Evolutionary conservation across 345 rosid species (phyloP).

Genomic region (Cardamine chenopodiifolia): DNA sequence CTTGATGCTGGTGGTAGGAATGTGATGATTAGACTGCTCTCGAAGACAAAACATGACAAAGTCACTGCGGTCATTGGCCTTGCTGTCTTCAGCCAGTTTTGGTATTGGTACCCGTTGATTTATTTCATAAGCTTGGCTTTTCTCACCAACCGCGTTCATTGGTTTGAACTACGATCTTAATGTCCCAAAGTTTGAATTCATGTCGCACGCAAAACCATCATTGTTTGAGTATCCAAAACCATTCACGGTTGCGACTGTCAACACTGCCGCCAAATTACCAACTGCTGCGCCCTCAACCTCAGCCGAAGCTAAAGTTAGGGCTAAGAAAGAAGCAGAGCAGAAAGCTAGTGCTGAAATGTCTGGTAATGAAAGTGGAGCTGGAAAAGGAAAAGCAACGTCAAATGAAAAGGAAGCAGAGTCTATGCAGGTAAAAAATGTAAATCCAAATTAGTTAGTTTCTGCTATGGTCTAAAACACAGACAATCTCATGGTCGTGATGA

Average conservation of each 20-base stretch:
- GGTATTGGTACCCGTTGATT: slow-evolving; percentile 97
- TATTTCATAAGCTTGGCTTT: slow-evolving; percentile 79
- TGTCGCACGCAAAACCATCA: slow-evolving; percentile 87
- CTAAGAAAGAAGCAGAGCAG: slow-evolving; percentile 92
- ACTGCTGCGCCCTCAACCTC: slow-evolving; percentile 89
- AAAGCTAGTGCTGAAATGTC: slow-evolving; percentile 58
- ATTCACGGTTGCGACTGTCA: slow-evolving; percentile 67
- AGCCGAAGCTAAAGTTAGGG: slow-evolving; percentile 85
- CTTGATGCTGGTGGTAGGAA: slow-evolving; percentile 99
- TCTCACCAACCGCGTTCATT: slow-evolving; percentile 91
- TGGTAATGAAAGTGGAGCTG: slow-evolving; percentile 47
- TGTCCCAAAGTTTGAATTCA: slow-evolving; percentile 89
- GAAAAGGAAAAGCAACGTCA: slow-evolving; percentile 64
- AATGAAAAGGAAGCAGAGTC: slow-evolving; percentile 79
- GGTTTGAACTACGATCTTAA: slow-evolving; percentile 92
- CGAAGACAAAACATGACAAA: slow-evolving; percentile 92
- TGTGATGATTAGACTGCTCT: slow-evolving; percentile 84
- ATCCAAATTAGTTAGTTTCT: too few relatives aligned
- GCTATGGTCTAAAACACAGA: too few relatives aligned
- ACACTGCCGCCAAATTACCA: slow-evolving; percentile 82
- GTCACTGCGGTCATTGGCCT: slow-evolving; percentile 92
- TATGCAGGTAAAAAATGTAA: slow-evolving; percentile 66
- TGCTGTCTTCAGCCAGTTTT: slow-evolving; percentile 93
- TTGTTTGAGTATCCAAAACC: slow-evolving; percentile 92
- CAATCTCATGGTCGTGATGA: too few relatives aligned